These are phyloP conservation scores for Ceratorhiza oryzae-sativae DNA, from an alignment of 1,284 basidiomycete species.

Conservation along the genomic window DNA sequence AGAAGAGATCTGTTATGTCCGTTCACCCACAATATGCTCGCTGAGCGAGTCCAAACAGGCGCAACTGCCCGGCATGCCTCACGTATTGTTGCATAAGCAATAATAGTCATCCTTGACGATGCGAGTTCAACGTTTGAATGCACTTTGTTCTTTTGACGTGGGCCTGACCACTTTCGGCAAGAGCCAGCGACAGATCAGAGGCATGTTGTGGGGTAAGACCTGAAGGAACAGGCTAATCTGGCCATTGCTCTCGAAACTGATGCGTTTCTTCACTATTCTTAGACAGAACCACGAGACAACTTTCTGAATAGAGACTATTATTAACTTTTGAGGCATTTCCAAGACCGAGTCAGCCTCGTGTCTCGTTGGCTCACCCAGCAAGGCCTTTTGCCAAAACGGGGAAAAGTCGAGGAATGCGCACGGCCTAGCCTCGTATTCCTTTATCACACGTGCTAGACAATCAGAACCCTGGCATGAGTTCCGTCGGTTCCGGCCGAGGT, in stretches of 20 bases:
- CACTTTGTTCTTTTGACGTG: background rate
- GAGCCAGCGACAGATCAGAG: background rate
- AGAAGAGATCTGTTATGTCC: conserved; percentile 34
- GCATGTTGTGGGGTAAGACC: background rate
- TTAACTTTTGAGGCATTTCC: conserved; percentile 9
- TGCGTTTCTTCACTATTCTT: background rate
- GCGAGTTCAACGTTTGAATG: conserved; percentile 35
- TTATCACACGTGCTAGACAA: background rate
- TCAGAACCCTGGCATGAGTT: background rate
- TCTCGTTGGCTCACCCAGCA: background rate
- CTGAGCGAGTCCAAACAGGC: conserved; percentile 42
- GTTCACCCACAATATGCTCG: background rate
- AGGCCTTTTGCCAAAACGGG: conserved; percentile 2
- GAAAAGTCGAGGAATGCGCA: conserved; percentile 17
- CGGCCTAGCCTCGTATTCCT: background rate
- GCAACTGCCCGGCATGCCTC: conserved; percentile 50
- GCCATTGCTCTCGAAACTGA: conserved; percentile 14
- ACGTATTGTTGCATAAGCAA: conserved; percentile 48
- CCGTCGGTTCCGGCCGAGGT: background rate
- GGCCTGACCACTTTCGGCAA: background rate
- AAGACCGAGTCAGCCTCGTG: background rate
- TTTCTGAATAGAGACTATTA: background rate
- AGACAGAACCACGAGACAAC: too few relatives aligned
- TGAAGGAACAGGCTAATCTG: conserved; percentile 1
- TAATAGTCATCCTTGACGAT: conserved; percentile 50